These are phyloP conservation scores for Kodamaea kaohsiungensis DNA, from an alignment of 805 yeast genomes.

Conservation along the genomic window DNA sequence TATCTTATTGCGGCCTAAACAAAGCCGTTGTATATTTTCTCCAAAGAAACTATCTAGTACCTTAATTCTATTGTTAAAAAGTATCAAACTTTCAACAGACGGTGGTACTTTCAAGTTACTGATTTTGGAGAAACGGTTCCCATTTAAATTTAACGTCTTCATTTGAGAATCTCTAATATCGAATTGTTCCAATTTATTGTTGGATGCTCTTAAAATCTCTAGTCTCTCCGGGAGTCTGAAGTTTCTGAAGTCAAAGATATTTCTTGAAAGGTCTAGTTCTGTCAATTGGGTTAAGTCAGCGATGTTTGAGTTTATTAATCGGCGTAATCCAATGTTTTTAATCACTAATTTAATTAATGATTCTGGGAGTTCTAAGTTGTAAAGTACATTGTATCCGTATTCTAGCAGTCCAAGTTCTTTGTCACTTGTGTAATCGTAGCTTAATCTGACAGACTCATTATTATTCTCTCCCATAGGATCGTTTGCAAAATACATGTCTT, in stretches of 20 bases:
- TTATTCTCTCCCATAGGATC: constrained; percentile 1
- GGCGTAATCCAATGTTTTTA: neutral
- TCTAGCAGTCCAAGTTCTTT: neutral
- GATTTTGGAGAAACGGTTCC: neutral
- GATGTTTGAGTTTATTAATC: neutral
- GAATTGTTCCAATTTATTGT: neutral
- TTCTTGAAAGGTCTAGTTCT: neutral
- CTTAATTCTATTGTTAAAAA: neutral
- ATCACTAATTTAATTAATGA: neutral
- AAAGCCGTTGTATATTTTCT: neutral
- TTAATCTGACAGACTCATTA: neutral
- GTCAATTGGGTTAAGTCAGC: neutral
- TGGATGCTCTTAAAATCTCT: neutral
- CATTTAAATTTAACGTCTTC: neutral
- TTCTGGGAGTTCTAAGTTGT: neutral
- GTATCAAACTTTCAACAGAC: neutral
- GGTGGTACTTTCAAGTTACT: neutral
- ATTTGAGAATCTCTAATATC: neutral
- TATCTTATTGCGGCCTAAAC: neutral
- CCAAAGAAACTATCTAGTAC: neutral
- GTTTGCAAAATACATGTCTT: neutral
- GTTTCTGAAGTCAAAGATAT: neutral
- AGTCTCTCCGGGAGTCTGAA: neutral
- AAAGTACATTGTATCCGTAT: neutral
- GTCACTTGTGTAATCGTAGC: neutral